A percentile compares a stretch with the other conserved stretches of the same genome.
These are phyloP conservation scores for Tetragonia tetragonoides DNA, from an alignment of 148 eudicot genomes.

Conservation along the genomic window DNA sequence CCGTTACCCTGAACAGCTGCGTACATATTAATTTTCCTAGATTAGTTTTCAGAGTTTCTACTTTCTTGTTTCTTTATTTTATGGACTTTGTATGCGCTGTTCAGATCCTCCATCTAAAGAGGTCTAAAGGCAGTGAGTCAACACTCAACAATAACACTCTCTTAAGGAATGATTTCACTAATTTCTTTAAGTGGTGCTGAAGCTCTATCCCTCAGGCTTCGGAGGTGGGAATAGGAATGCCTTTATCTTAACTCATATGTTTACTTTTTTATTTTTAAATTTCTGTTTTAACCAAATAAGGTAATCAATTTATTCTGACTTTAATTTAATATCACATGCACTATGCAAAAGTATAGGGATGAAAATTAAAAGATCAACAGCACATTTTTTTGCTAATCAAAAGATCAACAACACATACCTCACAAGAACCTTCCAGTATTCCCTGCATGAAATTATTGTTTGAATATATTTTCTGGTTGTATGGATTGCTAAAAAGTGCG, in stretches of 20 bases:
- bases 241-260: too few species aligned
- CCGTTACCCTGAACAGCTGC: too few species aligned
- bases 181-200: not conserved
- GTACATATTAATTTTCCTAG: too few species aligned
- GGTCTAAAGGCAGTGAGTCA: too few species aligned
- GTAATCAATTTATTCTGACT: not conserved
- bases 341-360: not conserved
- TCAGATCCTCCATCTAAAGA: not conserved
- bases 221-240: not conserved
- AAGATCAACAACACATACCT: conserved; percentile 41
- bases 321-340: conserved; percentile 1
- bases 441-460: too few species aligned
- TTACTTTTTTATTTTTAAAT: too few species aligned
- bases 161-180: too few species aligned
- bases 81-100: not conserved
- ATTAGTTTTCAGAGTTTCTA: too few species aligned
- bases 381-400: too few species aligned
- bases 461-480: conserved; percentile 42
- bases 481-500: conserved; percentile 34
- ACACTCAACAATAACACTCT: too few species aligned
- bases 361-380: too few species aligned
- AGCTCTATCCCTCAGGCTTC: not conserved
- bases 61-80: too few species aligned
- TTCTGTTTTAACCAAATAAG: not conserved
- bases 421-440: conserved; percentile 55